A percentile compares a stretch with the other conserved stretches of the same genome.
phyloP scores from a whole-genome alignment of 768 basidiomycete species.

The Fibroporia radiculosa region DNA sequence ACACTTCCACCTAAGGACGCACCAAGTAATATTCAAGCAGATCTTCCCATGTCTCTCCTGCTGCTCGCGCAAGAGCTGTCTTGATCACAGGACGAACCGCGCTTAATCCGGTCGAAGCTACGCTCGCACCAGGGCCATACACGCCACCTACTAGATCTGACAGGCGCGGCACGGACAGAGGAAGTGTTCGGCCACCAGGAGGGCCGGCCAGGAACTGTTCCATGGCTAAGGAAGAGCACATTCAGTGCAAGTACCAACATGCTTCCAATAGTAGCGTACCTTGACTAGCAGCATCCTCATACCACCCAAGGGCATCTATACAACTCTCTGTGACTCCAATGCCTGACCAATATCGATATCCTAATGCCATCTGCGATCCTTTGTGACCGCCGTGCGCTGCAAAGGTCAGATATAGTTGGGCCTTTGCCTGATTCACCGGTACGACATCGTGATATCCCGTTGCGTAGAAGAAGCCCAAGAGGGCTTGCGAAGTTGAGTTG shows the following conservation, averaged over 20 bases:
- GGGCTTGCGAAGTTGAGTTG: slow-evolving; percentile 80
- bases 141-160: slow-evolving; percentile 90
- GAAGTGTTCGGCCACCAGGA: slow-evolving; percentile 83
- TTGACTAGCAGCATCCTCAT: slow-evolving; percentile 82
- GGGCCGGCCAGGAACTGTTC: slow-evolving; percentile 75
- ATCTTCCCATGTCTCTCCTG: slow-evolving; percentile 93
- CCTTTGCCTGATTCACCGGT: slow-evolving; percentile 66
- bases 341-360: slow-evolving; percentile 92
- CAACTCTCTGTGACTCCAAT: slow-evolving; percentile 89
- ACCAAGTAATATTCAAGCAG: slow-evolving; percentile 89
- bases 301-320: slow-evolving; percentile 77
- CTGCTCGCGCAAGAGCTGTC: slow-evolving; percentile 73
- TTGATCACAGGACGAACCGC: slow-evolving; percentile 68
- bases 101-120: slow-evolving; percentile 80
- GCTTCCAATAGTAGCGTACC: slow-evolving; percentile 31
- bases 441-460: slow-evolving; percentile 70
- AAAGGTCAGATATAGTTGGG: slow-evolving; percentile 90
- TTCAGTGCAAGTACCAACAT: no score
- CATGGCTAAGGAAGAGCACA: slow-evolving; percentile 48
- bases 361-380: slow-evolving; percentile 88
- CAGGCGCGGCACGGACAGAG: slow-evolving; percentile 70
- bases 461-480: slow-evolving; percentile 82
- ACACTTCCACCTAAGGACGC: slow-evolving; percentile 14
- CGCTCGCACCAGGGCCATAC: slow-evolving; percentile 93
- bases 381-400: slow-evolving; percentile 83